Base-by-base conservation (phyloP, 495 filamentous ascomycete species). In the Melanomma pulvis-pyrius region DNA sequence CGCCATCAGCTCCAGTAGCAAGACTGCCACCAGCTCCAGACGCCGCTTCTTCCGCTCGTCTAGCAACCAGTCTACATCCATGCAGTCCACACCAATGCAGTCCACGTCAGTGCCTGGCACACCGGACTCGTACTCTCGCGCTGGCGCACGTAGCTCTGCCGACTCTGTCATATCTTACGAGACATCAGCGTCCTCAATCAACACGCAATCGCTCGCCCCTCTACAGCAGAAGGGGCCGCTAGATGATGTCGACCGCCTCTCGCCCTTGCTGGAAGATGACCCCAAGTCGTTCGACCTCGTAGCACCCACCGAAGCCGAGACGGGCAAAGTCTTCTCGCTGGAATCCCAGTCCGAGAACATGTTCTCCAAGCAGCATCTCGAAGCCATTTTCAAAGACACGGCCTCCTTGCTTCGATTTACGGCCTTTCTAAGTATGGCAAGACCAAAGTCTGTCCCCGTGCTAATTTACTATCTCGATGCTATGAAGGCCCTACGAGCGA, bases 381-480 rank as follows among this genome's bases (percentile, higher is more conserved):
- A 81, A 50, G 74, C 79, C 0, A 80, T 83, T 1, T 80, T 88
- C 36, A 85, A 87, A 52, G 88, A 90, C 65, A 86, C 86, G 36
- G 76, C 82, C 11, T 85, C 92, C 64, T 85, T 93, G 51, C 77
- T 84, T 51, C 75, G 82, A 8, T 84, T 85, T 55, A 84, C 80
- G n/a, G 82, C 85, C 1, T 92, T 87, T 59, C 75, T 96, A 17
- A 87, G 89, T 69, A 86, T 83, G 0, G 81, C 90, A 32, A 88
- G 92, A 25, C 84, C 86, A 25, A 85, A 90, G 61, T 92, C 88
- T 24, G 82, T 93, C 0, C 76, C 87, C 0, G 74, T 87, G 0
- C 80, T 96, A 0, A 79, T 80, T 21, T 84, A 82, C 70, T 93
- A 92, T 69, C 82, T 93, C 9, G 80, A 78, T 52, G 79, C 87